Evolutionary conservation across 306 rosid species (phyloP).

Genomic region (Prunus mongolica): DNA sequence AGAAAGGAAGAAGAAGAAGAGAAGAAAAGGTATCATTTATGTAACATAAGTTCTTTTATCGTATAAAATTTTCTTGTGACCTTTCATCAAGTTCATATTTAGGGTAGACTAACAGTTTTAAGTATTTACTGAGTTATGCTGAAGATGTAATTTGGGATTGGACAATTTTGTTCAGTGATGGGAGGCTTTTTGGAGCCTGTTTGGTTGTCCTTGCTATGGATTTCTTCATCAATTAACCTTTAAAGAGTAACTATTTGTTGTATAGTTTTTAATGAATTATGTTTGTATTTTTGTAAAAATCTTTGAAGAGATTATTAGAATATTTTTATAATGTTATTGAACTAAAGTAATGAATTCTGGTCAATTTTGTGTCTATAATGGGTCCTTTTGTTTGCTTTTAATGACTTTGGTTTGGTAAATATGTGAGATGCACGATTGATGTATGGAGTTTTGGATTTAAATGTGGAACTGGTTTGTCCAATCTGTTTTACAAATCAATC

Average conservation of each 20-base stretch:
- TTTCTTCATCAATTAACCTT: not conserved
- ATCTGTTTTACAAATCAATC: not conserved
- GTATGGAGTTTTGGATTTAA: not conserved
- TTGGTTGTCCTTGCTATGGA: not conserved
- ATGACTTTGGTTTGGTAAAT: not conserved
- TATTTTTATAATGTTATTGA: not conserved
- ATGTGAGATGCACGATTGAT: not conserved
- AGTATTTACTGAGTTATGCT: not conserved
- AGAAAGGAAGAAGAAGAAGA: constrained; percentile 84
- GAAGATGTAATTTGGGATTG: not conserved
- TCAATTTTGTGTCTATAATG: not conserved
- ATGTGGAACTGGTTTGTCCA: not conserved
- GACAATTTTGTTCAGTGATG: not conserved
- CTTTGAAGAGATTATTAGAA: not conserved
- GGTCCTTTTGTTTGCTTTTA: not conserved
- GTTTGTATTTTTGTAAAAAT: not conserved
- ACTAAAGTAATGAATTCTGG: not conserved
- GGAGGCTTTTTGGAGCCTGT: not conserved
- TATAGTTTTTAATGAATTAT: no score
- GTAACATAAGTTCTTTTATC: constrained; percentile 7
- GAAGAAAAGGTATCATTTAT: constrained; percentile 75
- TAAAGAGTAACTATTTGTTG: not conserved
- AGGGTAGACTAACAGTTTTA: not conserved
- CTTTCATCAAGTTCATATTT: not conserved
- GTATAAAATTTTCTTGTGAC: not conserved